phyloP scores from a whole-genome alignment of 2,329 filamentous ascomycete species.

The Penicillium sp. region DNA sequence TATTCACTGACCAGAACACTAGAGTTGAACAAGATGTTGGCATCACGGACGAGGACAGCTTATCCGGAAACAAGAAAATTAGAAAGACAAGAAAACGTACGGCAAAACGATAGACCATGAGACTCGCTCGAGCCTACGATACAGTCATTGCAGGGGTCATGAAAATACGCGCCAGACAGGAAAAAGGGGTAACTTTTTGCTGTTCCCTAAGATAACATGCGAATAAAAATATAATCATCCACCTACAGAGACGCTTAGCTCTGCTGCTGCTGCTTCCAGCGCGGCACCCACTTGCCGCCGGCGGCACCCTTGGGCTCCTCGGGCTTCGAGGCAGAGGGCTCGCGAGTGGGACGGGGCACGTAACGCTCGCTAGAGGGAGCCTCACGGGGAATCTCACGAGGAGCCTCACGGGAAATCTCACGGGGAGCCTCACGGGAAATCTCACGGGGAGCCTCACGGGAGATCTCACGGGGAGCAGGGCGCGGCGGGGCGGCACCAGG shows the following conservation, averaged over 20 bases:
- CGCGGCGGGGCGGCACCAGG: constrained; percentile 28
- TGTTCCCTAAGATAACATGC: constrained; percentile 17
- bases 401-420: no score
- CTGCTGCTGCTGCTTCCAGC: constrained; percentile 38
- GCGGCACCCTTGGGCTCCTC: constrained; percentile 27
- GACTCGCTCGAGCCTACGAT: constrained; percentile 19
- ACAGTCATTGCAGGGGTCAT: constrained; percentile 28
- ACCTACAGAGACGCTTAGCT: constrained; percentile 23
- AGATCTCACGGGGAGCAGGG: constrained; percentile 24
- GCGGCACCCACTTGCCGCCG: constrained; percentile 35
- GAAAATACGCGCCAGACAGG: constrained; percentile 25
- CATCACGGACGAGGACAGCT: constrained; percentile 16
- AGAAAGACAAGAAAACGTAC: constrained; percentile 16
- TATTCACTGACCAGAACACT: constrained; percentile 12
- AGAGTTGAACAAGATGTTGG: constrained; percentile 14
- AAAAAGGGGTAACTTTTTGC: constrained; percentile 25
- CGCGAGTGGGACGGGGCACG: constrained; percentile 31
- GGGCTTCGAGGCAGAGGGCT: constrained; percentile 26
- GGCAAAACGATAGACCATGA: constrained; percentile 11
- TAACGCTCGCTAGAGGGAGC: constrained; percentile 25
- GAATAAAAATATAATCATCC: constrained; percentile 19
- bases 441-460: constrained; percentile 21
- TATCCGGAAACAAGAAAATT: constrained; percentile 15
- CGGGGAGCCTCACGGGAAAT: constrained; percentile 15
- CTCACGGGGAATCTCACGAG: no score